phyloP scores from a whole-genome alignment of 2,329 filamentous ascomycete species.

The Penicillium sp. region DNA sequence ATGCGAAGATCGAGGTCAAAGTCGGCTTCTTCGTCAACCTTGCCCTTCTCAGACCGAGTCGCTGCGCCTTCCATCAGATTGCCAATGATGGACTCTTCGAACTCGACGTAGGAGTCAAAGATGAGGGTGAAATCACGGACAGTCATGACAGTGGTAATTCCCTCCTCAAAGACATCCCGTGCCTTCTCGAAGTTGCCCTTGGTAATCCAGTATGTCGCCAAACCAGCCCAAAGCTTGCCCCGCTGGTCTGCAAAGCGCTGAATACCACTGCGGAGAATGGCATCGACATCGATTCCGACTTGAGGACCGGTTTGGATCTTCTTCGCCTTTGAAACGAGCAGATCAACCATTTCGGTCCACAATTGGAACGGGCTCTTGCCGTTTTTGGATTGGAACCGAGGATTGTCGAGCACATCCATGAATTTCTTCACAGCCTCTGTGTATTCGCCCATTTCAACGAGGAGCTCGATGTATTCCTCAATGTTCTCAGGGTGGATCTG shows the following conservation, averaged over 20 bases:
- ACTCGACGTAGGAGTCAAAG: constrained; percentile 95
- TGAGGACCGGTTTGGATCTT: constrained; percentile 80
- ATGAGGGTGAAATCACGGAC: constrained; percentile 95
- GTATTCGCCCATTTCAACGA: constrained; percentile 78
- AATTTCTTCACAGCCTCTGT: constrained; percentile 90
- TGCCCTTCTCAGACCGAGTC: constrained; percentile 73
- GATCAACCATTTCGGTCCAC: constrained; percentile 96
- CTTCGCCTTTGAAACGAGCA: constrained; percentile 87
- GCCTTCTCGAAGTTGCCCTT: constrained; percentile 90
- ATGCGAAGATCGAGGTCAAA: constrained; percentile 95
- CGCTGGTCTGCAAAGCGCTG: constrained; percentile 88
- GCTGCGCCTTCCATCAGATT: constrained; percentile 88
- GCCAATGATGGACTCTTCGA: constrained; percentile 93
- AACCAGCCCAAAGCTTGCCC: constrained; percentile 90
- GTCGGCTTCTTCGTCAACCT: constrained; percentile 79
- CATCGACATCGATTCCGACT: constrained; percentile 83
- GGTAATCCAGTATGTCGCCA: constrained; percentile 96
- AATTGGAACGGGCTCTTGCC: constrained; percentile 94
- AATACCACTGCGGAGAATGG: constrained; percentile 90
- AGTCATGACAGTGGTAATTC: constrained; percentile 97
- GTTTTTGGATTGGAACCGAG: constrained; percentile 86
- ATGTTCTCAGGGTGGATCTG: constrained; percentile 94
- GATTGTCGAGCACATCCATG: constrained; percentile 88
- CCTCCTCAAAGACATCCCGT: constrained; percentile 92
- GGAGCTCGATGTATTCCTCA: constrained; percentile 91